phyloP scores from a whole-genome alignment of 164 flowering plant species.

The Vitis rotundifolia region DNA sequence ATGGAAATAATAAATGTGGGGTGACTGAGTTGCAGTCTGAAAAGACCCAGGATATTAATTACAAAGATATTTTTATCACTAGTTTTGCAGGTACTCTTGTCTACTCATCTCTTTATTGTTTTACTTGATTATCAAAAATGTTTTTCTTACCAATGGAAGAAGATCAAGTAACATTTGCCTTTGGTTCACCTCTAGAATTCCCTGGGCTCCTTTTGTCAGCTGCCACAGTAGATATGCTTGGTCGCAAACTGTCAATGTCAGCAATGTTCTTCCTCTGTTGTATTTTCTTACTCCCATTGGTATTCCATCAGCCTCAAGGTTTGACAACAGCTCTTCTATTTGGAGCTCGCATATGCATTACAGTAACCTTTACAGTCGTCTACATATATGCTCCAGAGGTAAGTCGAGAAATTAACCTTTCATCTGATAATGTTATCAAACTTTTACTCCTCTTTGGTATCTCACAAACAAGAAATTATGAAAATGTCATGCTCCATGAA shows the following conservation, averaged over 20 bases:
- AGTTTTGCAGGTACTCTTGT: constrained; percentile 76
- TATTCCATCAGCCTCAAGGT: constrained; percentile 42
- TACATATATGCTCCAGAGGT: constrained; percentile 93
- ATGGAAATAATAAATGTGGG: constrained; percentile 36
- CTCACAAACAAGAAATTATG: neutral
- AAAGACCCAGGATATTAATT: constrained; percentile 30
- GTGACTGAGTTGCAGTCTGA: constrained; percentile 22
- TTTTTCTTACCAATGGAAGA: neutral
- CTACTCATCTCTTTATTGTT: neutral
- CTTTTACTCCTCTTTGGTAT: neutral
- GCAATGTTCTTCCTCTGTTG: constrained; percentile 54
- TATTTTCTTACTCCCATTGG: constrained; percentile 68
- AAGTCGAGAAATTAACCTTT: constrained; percentile 7
- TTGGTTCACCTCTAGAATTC: constrained; percentile 49
- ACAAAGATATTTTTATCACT: constrained; percentile 72
- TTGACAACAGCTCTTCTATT: constrained; percentile 72
- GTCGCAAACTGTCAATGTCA: constrained; percentile 82
- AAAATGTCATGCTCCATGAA: neutral
- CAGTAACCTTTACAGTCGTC: constrained; percentile 57
- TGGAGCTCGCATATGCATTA: constrained; percentile 81
- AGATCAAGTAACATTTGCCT: constrained; percentile 8
- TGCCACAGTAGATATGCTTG: constrained; percentile 68
- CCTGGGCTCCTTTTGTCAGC: constrained; percentile 86
- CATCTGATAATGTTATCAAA: neutral
- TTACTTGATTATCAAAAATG: neutral